Percentiles rank a stretch among this genome's conserved stretches.
Conservation (phyloP, 2,329 filamentous ascomycete species). For the Venturia oleaginea region DNA sequence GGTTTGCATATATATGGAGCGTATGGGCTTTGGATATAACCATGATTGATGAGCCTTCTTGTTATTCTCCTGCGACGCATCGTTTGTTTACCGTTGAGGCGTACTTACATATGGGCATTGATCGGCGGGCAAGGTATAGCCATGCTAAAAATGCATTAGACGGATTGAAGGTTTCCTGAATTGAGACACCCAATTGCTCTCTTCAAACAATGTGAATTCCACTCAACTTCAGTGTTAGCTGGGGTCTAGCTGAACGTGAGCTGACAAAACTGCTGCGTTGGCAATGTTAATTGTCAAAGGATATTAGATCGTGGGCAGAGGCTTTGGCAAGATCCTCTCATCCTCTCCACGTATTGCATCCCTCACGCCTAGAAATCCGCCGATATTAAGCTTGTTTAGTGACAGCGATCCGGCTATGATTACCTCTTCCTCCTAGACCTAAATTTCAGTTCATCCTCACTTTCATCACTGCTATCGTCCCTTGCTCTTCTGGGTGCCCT, state of each 20-base stretch:
- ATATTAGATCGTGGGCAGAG: neutral
- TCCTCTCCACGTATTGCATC: neutral
- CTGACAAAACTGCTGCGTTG: no score
- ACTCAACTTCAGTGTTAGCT: no score
- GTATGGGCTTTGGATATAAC: neutral
- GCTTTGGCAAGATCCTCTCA: neutral
- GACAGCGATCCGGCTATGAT: neutral
- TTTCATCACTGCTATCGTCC: slow-evolving; percentile 37
- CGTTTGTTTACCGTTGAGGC: neutral
- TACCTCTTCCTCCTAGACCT: slow-evolving; percentile 41
- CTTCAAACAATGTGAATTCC: no score
- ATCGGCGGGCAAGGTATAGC: neutral
- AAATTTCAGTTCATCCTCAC: slow-evolving; percentile 49
- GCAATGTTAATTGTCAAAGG: no score
- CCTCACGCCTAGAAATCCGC: neutral
- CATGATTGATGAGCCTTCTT: slow-evolving; percentile 2
- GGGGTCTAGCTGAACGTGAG: no score
- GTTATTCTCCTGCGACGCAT: neutral
- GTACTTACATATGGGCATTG: neutral
- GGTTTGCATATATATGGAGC: neutral
- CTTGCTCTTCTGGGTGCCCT: slow-evolving; percentile 4
- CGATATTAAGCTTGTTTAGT: neutral
- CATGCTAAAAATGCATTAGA: neutral
- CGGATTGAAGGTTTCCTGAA: neutral
- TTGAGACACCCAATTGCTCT: neutral